These are phyloP conservation scores for Astrephomene gubernaculifera DNA, from an alignment of 139 green algal species.

Conservation along the genomic window DNA sequence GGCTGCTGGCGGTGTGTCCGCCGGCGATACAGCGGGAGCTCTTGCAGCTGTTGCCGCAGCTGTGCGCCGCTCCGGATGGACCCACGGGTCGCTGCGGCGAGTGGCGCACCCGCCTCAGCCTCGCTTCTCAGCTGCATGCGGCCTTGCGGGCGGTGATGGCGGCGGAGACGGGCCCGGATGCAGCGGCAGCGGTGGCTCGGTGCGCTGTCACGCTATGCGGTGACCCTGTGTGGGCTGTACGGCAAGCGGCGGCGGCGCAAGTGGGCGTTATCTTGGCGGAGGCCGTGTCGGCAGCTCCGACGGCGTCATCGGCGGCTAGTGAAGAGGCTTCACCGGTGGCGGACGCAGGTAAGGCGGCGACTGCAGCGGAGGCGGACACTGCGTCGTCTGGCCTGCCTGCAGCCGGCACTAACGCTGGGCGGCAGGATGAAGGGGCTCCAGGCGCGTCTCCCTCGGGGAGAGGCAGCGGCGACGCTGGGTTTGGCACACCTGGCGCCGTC, in stretches of 20 bases:
- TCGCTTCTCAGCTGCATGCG: neutral
- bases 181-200: neutral
- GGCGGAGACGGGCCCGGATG: neutral
- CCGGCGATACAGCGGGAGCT: constrained; percentile 4
- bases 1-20: constrained; percentile 14
- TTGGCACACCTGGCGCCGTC: no score
- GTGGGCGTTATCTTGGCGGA: neutral
- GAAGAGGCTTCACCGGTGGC: no score
- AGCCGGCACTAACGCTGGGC: no score
- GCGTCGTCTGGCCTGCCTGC: no score
- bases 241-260: neutral
- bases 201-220: constrained; percentile 10
- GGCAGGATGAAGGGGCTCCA: no score
- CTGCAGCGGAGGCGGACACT: no score
- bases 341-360: no score
- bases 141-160: neutral
- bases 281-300: neutral
- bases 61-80: neutral
- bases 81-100: constrained; percentile 17
- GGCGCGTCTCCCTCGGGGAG: no score
- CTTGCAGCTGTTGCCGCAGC: constrained; percentile 4
- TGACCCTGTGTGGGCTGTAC: constrained; percentile 39
- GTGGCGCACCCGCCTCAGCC: constrained; percentile 2
- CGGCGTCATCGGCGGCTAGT: neutral
- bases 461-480: no score